These are phyloP conservation scores for Limonium bicolor DNA, from an alignment of 148 eudicot species.

Conservation along the genomic window DNA sequence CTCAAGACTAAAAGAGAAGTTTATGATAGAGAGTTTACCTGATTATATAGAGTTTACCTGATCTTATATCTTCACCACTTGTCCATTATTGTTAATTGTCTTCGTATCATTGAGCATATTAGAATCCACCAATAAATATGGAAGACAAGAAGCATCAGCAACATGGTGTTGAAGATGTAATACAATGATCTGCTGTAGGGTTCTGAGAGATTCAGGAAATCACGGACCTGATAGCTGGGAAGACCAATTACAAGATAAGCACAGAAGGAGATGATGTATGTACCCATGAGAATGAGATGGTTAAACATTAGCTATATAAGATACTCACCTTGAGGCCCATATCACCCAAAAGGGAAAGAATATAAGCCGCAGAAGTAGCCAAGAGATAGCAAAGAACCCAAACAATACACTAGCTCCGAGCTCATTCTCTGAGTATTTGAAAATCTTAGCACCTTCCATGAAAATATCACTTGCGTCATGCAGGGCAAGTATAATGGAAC, in stretches of 20 bases:
- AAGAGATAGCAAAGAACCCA: constrained; percentile 83
- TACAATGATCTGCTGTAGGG: constrained; percentile 28
- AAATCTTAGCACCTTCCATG: constrained; percentile 89
- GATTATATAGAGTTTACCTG: constrained; percentile 73
- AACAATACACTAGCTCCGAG: constrained; percentile 77
- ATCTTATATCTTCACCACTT: constrained; percentile 98
- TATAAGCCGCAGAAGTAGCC: constrained; percentile 75
- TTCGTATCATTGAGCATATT: constrained; percentile 70
- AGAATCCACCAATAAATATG: constrained; percentile 98
- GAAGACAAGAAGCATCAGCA: constrained; percentile 74
- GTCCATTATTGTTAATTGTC: constrained; percentile 78
- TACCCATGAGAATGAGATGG: background rate
- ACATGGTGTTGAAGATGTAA: constrained; percentile 74
- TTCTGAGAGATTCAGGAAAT: constrained; percentile 43
- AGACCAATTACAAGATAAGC: constrained; percentile 4
- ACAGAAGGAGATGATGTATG: background rate
- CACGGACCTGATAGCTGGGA: constrained; percentile 36
- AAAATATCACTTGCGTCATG: constrained; percentile 95
- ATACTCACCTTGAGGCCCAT: constrained; percentile 57
- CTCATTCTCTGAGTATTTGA: constrained; percentile 81
- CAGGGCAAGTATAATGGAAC: constrained; percentile 66
- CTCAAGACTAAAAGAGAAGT: background rate
- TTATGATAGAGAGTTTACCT: constrained; percentile 24
- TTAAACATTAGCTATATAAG: background rate
- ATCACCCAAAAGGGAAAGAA: constrained; percentile 88